phyloP scores from a whole-genome alignment of 257 asterid species.

The Hygrophila difformis region DNA sequence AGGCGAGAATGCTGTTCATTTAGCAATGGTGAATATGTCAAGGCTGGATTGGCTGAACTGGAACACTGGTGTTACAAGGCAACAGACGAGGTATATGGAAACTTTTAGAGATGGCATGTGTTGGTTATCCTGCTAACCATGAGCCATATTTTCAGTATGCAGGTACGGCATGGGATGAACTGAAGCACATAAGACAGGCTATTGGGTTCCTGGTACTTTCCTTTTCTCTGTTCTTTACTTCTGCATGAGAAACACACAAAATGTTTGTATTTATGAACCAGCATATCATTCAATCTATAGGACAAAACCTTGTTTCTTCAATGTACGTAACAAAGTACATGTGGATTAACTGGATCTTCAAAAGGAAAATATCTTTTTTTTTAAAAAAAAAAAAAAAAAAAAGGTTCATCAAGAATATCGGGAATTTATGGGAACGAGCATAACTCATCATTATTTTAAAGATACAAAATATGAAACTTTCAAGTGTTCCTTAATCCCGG shows the following conservation, averaged over 20 bases:
- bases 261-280: neutral
- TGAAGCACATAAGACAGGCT: slow-evolving; percentile 96
- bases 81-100: slow-evolving; percentile 71
- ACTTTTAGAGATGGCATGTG: slow-evolving; percentile 3
- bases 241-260: neutral
- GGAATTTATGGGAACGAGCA: too few relatives aligned
- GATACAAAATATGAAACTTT: too few relatives aligned
- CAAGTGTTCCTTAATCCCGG: too few relatives aligned
- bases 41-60: slow-evolving; percentile 96
- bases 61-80: slow-evolving; percentile 99
- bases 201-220: slow-evolving; percentile 87
- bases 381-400: too few relatives aligned
- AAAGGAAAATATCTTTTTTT: too few relatives aligned
- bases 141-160: slow-evolving; percentile 64
- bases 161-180: slow-evolving; percentile 99
- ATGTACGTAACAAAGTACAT: too few relatives aligned
- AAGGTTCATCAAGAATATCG: too few relatives aligned
- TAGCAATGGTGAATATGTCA: slow-evolving; percentile 96
- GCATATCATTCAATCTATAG: neutral
- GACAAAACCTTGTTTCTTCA: too few relatives aligned
- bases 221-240: slow-evolving; percentile 13
- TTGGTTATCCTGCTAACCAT: slow-evolving; percentile 15
- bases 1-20: slow-evolving; percentile 99
- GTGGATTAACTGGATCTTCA: too few relatives aligned
- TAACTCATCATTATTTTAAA: too few relatives aligned